Evolutionary conservation across 768 basidiomycete genomes (phyloP).

Genomic region (Pisolithus albus): DNA sequence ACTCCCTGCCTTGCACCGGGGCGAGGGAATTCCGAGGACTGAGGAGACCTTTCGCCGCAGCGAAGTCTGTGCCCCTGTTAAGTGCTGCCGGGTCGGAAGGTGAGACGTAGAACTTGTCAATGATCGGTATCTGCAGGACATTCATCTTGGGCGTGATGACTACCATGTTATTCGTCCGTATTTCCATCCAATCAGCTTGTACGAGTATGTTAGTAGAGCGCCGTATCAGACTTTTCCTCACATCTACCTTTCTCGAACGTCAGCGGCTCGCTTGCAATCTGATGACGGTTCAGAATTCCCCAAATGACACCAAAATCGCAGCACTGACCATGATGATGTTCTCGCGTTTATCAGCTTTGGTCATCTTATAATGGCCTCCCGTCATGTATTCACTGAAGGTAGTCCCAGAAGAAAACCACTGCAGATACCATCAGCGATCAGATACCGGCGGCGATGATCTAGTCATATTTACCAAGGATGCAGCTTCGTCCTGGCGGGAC

Average conservation of each 20-base stretch:
- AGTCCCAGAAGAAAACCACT: constrained; percentile 96
- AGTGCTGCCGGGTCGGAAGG: constrained; percentile 72
- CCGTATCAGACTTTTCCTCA: neutral
- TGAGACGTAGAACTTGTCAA: constrained; percentile 88
- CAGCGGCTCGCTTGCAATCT: constrained; percentile 88
- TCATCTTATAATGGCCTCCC: constrained; percentile 92
- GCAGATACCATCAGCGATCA: constrained; percentile 4
- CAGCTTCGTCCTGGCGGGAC: constrained; percentile 85
- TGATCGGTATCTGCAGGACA: constrained; percentile 85
- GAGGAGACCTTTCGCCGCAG: constrained; percentile 79
- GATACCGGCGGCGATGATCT: neutral
- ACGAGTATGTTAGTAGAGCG: neutral
- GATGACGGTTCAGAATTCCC: constrained; percentile 5
- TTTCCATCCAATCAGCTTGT: constrained; percentile 96
- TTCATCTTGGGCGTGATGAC: constrained; percentile 97
- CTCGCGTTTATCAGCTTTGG: constrained; percentile 90
- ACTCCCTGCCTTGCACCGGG: constrained; percentile 16
- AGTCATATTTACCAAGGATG: constrained; percentile 58
- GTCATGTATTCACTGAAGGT: constrained; percentile 85
- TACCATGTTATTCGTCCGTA: constrained; percentile 92
- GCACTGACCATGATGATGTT: constrained; percentile 80
- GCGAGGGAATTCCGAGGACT: constrained; percentile 44
- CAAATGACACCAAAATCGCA: constrained; percentile 1
- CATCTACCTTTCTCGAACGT: constrained; percentile 86
- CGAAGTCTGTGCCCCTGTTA: constrained; percentile 73